A percentile compares a stretch with the other conserved stretches of the same genome.
Evolutionary conservation across 306 rosid species (phyloP).

Genomic region (Quercus cerris): DNA sequence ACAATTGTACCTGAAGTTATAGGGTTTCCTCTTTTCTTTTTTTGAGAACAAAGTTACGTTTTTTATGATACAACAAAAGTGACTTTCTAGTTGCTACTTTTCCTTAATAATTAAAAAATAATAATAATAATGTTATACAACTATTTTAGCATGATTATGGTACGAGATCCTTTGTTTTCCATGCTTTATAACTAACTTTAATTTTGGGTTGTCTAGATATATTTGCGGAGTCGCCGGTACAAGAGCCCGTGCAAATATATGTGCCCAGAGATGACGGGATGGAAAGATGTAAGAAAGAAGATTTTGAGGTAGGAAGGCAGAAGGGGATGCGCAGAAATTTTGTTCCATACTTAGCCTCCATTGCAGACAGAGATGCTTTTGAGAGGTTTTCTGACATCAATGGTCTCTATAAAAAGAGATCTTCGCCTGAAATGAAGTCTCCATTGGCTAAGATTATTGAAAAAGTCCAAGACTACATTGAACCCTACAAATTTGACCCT

Average conservation of each 20-base stretch:
- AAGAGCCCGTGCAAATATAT: background rate
- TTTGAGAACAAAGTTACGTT: too few species aligned
- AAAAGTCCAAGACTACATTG: too few species aligned
- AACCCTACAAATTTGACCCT: slow-evolving; percentile 1
- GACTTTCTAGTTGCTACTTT: too few species aligned
- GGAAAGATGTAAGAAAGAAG: slow-evolving; percentile 6
- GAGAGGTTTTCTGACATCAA: background rate
- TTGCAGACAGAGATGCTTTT: background rate
- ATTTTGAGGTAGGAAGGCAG: slow-evolving; percentile 7
- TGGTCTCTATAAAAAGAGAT: background rate
- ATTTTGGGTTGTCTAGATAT: background rate
- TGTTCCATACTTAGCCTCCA: background rate
- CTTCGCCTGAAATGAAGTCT: background rate
- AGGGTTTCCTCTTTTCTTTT: too few species aligned
- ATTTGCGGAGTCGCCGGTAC: background rate
- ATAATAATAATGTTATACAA: too few species aligned
- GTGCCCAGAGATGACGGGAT: slow-evolving; percentile 22
- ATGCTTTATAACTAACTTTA: background rate
- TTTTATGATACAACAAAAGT: too few species aligned
- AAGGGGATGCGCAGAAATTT: slow-evolving; percentile 8
- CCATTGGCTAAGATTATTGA: background rate
- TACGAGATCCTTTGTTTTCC: too few species aligned
- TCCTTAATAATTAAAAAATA: too few species aligned
- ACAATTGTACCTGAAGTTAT: too few species aligned
- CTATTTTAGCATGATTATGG: too few species aligned